Conservation (phyloP, 441 rosid species). For the Pelargonium citronellum region DNA sequence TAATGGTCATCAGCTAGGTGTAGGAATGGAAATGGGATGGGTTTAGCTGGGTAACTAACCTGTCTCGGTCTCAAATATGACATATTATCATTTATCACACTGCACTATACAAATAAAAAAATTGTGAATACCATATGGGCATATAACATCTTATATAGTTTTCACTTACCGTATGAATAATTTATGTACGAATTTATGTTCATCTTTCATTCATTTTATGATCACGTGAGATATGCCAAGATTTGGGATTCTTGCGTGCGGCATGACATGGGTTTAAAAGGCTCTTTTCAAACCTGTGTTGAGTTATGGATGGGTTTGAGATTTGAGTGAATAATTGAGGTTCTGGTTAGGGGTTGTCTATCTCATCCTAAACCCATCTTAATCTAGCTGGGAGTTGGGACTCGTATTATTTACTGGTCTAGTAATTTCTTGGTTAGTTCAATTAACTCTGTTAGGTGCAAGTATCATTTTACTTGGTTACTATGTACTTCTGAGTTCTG, state of each 20-base stretch:
- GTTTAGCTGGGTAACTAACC: not conserved
- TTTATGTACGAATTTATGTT: not conserved
- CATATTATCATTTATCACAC: not conserved
- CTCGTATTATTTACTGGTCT: not conserved
- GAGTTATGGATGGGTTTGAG: not conserved
- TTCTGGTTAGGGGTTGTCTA: not conserved
- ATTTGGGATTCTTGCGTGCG: not conserved
- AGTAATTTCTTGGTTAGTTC: not conserved
- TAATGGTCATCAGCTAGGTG: not conserved
- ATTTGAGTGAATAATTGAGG: not conserved
- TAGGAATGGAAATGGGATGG: not conserved
- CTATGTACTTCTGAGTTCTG: no score
- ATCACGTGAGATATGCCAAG: not conserved
- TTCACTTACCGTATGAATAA: not conserved
- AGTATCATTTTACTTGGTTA: not conserved
- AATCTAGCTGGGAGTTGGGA: not conserved
- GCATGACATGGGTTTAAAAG: not conserved
- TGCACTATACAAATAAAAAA: not conserved
- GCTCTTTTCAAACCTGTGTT: not conserved
- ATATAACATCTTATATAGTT: not conserved
- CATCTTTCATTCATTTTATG: no score
- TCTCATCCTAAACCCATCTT: not conserved
- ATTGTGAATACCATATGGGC: not conserved
- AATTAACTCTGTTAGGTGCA: not conserved
- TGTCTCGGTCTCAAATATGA: not conserved